These are phyloP conservation scores for Mollisiaceae sp. DNA, from an alignment of 2,329 filamentous ascomycete species.

Conservation along the genomic window DNA sequence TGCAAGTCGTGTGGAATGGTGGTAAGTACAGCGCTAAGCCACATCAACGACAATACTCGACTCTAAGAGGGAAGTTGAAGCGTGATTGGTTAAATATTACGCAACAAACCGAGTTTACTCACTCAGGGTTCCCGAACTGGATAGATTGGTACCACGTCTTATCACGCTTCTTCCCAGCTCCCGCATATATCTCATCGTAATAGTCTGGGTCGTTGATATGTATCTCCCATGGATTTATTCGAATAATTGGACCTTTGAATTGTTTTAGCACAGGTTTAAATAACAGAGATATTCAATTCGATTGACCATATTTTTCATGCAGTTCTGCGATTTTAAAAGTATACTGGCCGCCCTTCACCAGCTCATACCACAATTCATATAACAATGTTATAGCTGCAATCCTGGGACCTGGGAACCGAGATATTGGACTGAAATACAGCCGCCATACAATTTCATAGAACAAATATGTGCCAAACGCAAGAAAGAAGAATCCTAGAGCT, in stretches of 20 bases:
- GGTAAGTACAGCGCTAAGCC: background rate
- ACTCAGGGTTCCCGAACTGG: background rate
- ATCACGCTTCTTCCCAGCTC: background rate
- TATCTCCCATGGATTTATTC: conserved; percentile 39
- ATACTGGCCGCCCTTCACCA: background rate
- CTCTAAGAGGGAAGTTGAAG: no score
- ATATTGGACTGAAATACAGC: background rate
- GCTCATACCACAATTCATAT: background rate
- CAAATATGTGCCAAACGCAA: no score
- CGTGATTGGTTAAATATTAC: no score
- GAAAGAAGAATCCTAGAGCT: no score
- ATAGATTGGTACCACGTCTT: background rate
- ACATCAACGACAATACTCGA: no score
- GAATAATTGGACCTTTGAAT: conserved; percentile 36
- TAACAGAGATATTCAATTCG: background rate
- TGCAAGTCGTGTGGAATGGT: conserved; percentile 27
- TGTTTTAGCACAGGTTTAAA: background rate
- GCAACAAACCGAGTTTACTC: no score
- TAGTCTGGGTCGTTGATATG: conserved; percentile 39
- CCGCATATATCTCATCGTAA: conserved; percentile 34
- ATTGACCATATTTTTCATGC: conserved; percentile 5
- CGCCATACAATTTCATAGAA: no score
- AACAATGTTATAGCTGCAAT: background rate
- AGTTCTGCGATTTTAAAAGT: background rate
- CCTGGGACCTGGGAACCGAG: background rate